These are phyloP conservation scores for Trypanosomatidae sp. DNA, from an alignment of 208 protist species.

Conservation along the genomic window DNA sequence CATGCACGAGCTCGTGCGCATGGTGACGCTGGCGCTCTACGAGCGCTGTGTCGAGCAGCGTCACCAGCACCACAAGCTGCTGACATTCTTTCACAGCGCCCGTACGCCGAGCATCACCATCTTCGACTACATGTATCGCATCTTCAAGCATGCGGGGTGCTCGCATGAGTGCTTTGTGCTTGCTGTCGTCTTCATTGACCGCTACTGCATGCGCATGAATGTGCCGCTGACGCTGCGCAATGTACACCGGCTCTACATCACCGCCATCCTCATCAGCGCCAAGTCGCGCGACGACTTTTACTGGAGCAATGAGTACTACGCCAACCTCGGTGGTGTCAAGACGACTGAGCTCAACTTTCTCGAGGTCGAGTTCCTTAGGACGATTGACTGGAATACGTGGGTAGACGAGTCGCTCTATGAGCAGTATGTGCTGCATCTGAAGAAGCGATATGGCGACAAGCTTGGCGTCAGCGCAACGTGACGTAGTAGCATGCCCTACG, in stretches of 20 bases:
- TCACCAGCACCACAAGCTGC: slow-evolving; percentile 9
- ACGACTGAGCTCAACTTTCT: slow-evolving; percentile 72
- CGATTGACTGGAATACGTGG: slow-evolving; percentile 76
- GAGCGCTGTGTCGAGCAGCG: slow-evolving; percentile 34
- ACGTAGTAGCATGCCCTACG: no score
- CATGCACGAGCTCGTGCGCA: slow-evolving; percentile 33
- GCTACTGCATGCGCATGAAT: slow-evolving; percentile 40
- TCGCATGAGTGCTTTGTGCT: slow-evolving; percentile 87
- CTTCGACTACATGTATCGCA: slow-evolving; percentile 81
- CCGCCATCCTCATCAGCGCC: slow-evolving; percentile 68
- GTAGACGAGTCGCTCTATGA: slow-evolving; percentile 51
- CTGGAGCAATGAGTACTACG: slow-evolving; percentile 87
- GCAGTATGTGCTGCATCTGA: slow-evolving; percentile 19
- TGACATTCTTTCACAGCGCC: slow-evolving; percentile 57
- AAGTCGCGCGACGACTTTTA: slow-evolving; percentile 88
- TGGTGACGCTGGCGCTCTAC: slow-evolving; percentile 44
- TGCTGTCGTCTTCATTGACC: slow-evolving; percentile 85
- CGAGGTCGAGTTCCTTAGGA: slow-evolving; percentile 74
- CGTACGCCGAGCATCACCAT: slow-evolving; percentile 72
- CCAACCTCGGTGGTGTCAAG: slow-evolving; percentile 77
- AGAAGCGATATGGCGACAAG: slow-evolving; percentile 18
- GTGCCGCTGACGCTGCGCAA: slow-evolving; percentile 38
- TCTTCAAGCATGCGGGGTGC: slow-evolving; percentile 84
- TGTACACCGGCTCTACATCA: slow-evolving; percentile 82
- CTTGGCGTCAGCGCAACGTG: no score